Percentiles rank a stretch among this genome's conserved stretches.
Evolutionary conservation across 306 rosid genomes (phyloP).

Genomic region (Cicer bijugum): DNA sequence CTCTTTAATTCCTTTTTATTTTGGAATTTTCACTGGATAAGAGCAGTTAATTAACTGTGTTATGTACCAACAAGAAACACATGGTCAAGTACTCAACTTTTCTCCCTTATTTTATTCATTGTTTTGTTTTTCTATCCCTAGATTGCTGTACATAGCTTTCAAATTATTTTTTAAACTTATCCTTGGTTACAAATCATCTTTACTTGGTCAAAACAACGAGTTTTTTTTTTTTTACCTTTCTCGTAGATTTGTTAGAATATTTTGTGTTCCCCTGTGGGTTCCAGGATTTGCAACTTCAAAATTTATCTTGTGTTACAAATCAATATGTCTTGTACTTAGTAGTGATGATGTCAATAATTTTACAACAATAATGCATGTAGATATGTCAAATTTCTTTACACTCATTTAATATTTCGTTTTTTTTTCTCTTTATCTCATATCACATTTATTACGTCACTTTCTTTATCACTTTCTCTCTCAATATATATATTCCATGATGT

Average conservation of each 20-base stretch:
- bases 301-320: conserved; percentile 31
- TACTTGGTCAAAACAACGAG: conserved; percentile 34
- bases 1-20: neutral
- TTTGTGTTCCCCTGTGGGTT: conserved; percentile 40
- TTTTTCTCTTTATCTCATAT: no score
- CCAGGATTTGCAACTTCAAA: conserved; percentile 28
- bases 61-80: conserved; percentile 41
- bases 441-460: no score
- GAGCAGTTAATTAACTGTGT: conserved; percentile 21
- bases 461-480: no score
- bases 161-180: conserved; percentile 38
- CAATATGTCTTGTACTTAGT: conserved; percentile 27
- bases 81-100: conserved; percentile 20
- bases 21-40: conserved; percentile 17
- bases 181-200: conserved; percentile 40
- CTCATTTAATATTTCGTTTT: no score
- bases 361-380: no score
- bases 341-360: neutral
- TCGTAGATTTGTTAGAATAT: conserved; percentile 46
- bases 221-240: conserved; percentile 14
- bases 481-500: no score
- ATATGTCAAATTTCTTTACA: no score
- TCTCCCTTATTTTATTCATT: conserved; percentile 36
- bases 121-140: conserved; percentile 24
- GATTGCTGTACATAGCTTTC: conserved; percentile 25